Evolutionary conservation across 1,284 basidiomycete species (phyloP), one percentile per base, ranked within the genome.

Genomic region (Peniophora sp.): DNA sequence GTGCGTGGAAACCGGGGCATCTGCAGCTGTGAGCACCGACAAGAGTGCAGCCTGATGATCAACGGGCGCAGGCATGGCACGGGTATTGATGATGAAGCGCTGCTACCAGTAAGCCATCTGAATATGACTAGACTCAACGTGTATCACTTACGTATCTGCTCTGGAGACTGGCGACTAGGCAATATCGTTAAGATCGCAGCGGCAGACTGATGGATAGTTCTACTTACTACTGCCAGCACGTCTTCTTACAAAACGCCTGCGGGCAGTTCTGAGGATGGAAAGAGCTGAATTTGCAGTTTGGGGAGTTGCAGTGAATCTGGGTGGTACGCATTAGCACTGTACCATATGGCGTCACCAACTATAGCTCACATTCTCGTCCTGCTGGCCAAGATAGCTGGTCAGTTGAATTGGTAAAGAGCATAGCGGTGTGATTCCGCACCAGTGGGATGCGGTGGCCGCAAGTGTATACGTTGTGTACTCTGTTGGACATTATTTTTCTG

Each of bases 181-280:
- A 32, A 32, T 5, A 6, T 5, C 6, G 27, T 32, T 32, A 32
- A 52, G 44, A 17, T 44, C 45, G 9, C 49, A 52, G 55, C 6
- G 12, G 12, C 27, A 32, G 27, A 32, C 5, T 32, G 27, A n/a
- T n/a, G n/a, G n/a, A n/a, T n/a, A n/a, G n/a, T n/a, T n/a, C n/a
- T 20, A 45, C 43, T 10, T 20, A 45, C 43, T 45, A 45, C n/a
- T 45, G 43, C 43, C 43, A 45, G 43, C 43, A 45, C 17, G 43
- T 23, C 43, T 15, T 23, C 14, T 14, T 20, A 20, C 43, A 45
- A 14, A 20, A 10, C 3, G 43, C 10, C 23, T 15, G 43, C 10
- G 20, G 43, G n/a, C 43, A 45, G 20, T 3, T 9, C 2, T 3
- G 43, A 20, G 43, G 43, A n/a, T 45, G 43, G 20, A 23, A 24